These are phyloP conservation scores for Venturia asperata DNA, from an alignment of 2,329 filamentous ascomycete species.

Conservation along the genomic window DNA sequence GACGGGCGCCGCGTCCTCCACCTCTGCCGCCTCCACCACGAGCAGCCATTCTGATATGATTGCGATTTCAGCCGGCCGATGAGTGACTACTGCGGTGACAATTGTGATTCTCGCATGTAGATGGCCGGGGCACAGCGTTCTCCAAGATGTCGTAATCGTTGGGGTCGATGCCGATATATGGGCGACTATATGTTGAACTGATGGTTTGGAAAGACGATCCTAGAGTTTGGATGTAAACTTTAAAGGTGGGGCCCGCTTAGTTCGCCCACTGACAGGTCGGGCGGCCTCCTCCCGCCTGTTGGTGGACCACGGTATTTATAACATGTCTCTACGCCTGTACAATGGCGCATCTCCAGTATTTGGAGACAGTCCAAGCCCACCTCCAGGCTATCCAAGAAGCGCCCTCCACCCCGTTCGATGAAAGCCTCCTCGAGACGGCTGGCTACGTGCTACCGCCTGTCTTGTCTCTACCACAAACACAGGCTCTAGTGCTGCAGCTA, in stretches of 20 bases:
- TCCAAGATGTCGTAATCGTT: too few species aligned
- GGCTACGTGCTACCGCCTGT: conserved; percentile 32
- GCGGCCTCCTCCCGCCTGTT: neutral
- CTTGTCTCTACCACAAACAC: conserved; percentile 28
- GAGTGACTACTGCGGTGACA: too few species aligned
- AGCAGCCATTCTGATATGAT: conserved; percentile 1
- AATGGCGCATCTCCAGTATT: neutral
- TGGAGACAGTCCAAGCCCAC: conserved; percentile 29
- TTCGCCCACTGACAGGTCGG: too few species aligned
- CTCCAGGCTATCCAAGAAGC: conserved; percentile 39
- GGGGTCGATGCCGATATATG: too few species aligned
- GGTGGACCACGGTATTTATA: neutral
- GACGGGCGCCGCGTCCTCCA: conserved; percentile 1
- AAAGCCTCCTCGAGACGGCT: conserved; percentile 42
- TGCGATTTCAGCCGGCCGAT: neutral
- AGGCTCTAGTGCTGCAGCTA: conserved; percentile 39
- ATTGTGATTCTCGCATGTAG: too few species aligned
- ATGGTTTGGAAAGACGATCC: too few species aligned
- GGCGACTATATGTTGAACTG: too few species aligned
- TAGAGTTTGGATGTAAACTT: too few species aligned
- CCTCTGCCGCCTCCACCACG: conserved; percentile 7
- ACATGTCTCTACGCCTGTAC: too few species aligned
- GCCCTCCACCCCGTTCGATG: conserved; percentile 41
- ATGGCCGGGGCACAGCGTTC: too few species aligned
- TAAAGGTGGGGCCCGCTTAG: too few species aligned